phyloP scores from a whole-genome alignment of 176 grass and related monocot species.

The Themeda triandra region DNA sequence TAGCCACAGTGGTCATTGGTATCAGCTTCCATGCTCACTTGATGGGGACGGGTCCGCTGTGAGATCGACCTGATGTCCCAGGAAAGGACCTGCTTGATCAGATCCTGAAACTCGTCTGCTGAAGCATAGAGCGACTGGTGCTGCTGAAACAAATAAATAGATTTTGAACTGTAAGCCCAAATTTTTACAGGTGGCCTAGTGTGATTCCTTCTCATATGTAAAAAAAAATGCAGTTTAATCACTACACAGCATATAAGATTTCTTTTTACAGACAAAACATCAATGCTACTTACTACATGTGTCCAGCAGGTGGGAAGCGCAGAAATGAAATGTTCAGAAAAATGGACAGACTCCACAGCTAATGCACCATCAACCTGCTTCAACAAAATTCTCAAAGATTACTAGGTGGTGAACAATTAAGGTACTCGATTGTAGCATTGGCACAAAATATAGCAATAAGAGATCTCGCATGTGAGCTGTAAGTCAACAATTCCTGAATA shows the following conservation, averaged over 20 bases:
- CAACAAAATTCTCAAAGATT: slow-evolving; percentile 22
- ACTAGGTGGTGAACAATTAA: background rate
- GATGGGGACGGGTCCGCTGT: slow-evolving; percentile 65
- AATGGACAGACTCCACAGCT: slow-evolving; percentile 61
- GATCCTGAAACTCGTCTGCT: slow-evolving; percentile 58
- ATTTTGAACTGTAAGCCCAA: background rate
- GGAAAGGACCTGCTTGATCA: slow-evolving; percentile 75
- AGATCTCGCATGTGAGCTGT: background rate
- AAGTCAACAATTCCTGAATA: background rate
- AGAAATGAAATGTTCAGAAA: slow-evolving; percentile 56
- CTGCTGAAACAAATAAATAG: slow-evolving; percentile 46
- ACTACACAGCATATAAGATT: background rate
- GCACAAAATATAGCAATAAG: background rate
- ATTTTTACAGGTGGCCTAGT: background rate
- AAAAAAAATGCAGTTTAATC: background rate
- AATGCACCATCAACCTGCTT: slow-evolving; percentile 58
- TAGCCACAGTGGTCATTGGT: background rate
- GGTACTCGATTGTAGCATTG: background rate
- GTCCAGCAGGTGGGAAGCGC: slow-evolving; percentile 58
- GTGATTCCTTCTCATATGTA: background rate
- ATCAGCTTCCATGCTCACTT: slow-evolving; percentile 7
- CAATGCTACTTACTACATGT: slow-evolving; percentile 49
- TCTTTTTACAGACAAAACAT: background rate
- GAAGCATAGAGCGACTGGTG: slow-evolving; percentile 62
- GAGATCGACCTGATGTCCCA: slow-evolving; percentile 93